Percentiles rank a stretch among this genome's conserved stretches.
Evolutionary conservation across 306 rosid genomes (phyloP).

Genomic region (Acmispon strigosus): DNA sequence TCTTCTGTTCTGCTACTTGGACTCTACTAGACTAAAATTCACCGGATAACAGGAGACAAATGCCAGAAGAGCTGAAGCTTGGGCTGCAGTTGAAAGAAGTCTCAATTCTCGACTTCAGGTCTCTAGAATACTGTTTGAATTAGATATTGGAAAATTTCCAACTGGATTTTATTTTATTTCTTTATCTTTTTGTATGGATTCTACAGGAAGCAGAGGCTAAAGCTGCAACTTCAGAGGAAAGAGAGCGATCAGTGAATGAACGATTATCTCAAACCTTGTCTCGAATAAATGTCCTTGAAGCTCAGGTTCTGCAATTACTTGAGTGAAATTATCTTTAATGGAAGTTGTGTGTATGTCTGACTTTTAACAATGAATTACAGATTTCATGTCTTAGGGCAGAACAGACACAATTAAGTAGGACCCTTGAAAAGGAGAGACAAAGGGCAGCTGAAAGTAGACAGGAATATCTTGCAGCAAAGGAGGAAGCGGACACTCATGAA

Average conservation of each 20-base stretch:
- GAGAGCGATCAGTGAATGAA: constrained; percentile 82
- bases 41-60: constrained; percentile 75
- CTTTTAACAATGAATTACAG: constrained; percentile 44
- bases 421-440: constrained; percentile 97
- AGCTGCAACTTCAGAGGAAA: constrained; percentile 97
- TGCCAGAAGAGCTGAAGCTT: constrained; percentile 87
- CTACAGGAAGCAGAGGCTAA: constrained; percentile 91
- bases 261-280: constrained; percentile 96
- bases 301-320: constrained; percentile 68
- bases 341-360: constrained; percentile 6
- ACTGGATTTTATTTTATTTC: background rate
- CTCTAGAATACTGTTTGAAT: constrained; percentile 18
- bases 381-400: constrained; percentile 97
- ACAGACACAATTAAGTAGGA: constrained; percentile 83
- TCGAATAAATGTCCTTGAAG: constrained; percentile 96
- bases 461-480: constrained; percentile 92
- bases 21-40: constrained; percentile 23
- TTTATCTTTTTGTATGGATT: constrained; percentile 29
- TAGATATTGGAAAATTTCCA: constrained; percentile 1
- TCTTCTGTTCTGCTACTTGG: constrained; percentile 20
- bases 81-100: constrained; percentile 95
- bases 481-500: constrained; percentile 97
- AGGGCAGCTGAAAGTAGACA: constrained; percentile 99
- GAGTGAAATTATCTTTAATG: background rate
- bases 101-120: constrained; percentile 97